Evolutionary conservation across 1,284 basidiomycete genomes (phyloP), one percentile per base, ranked within the genome.

Genomic region (Sutorius eximius): DNA sequence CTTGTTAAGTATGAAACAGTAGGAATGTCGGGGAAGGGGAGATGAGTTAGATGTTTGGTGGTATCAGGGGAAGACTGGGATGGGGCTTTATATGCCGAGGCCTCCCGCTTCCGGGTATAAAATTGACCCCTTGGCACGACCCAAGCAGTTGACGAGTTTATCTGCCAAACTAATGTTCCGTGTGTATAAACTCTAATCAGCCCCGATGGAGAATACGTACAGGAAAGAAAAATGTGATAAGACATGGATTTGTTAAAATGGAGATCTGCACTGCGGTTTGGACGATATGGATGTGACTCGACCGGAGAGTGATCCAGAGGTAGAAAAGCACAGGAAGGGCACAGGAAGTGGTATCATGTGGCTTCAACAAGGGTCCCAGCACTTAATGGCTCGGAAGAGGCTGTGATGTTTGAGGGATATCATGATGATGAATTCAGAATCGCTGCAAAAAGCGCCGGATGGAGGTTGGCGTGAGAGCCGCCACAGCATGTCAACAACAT

Each of bases 1-100:
- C 3, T 45, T 6, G 33, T 46, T 53, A 22, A 11, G 11, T 41
- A 27, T 40, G 49, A 32, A 20, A 38, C 11, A 13, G 38, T 40
- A 40, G 18, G 24, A 22, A 10, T 48, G 45, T 37, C 2, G 29
- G 13, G 13, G 44, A 24, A 20, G 16, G 34, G 29, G 40, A 30
- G 18, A 22, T 38, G 32, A 3, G 15, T 34, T 41, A 15, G 38
- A 41, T 49, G 18, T 3, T 40, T 44, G 32, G 36, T 37, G 32
- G 36, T 37, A 24, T 22, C 8, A 37, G 45, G 24, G 24, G 15
- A 30, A 22, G 11, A 13, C 2, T 18, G 30, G 16, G 40, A 13
- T 45, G 13, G 24, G 24, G 18, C 2, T 10, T 61, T 69, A 62
- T 69, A 66, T 65, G 57, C 34, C 3, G 27, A 18, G 43, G 40